These are phyloP conservation scores for Polytrichum commune DNA, from an alignment of 225 moss, liverwort and hornwort genomes.

Conservation along the genomic window DNA sequence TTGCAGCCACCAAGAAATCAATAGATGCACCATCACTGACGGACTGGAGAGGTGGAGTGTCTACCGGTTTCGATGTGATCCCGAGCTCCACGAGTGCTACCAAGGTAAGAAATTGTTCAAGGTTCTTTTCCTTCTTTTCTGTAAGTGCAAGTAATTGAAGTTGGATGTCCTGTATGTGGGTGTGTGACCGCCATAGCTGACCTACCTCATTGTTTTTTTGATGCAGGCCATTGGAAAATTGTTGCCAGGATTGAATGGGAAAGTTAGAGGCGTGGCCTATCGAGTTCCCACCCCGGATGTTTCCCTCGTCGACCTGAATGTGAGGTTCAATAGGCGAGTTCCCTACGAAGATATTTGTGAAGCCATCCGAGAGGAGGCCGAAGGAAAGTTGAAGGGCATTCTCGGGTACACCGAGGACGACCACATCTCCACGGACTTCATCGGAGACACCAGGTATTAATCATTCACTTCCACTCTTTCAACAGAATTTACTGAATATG, in stretches of 20 bases:
- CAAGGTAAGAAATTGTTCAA: conserved; percentile 16
- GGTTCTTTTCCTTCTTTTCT: too few relatives aligned
- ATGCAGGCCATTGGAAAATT: conserved; percentile 26
- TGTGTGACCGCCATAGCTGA: neutral
- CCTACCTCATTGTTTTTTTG: neutral
- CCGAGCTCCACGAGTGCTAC: conserved; percentile 52
- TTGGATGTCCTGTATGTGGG: neutral
- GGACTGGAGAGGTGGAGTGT: conserved; percentile 29
- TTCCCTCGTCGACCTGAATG: conserved; percentile 50
- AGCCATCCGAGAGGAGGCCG: conserved; percentile 43
- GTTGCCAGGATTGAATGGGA: conserved; percentile 44
- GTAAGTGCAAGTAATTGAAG: neutral
- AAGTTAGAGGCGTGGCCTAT: conserved; percentile 47
- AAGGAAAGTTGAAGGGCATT: conserved; percentile 48
- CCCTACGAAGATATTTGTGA: conserved; percentile 43
- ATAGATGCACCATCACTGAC: conserved; percentile 26
- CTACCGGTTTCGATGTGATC: conserved; percentile 32
- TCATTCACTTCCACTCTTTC: too few relatives aligned
- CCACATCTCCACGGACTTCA: conserved; percentile 21
- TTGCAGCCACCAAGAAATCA: conserved; percentile 27
- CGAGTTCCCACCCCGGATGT: conserved; percentile 41
- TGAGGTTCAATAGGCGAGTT: conserved; percentile 26
- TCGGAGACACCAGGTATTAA: conserved; percentile 40
- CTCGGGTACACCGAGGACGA: conserved; percentile 43
- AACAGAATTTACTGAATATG: too few relatives aligned